A percentile compares a stretch with the other conserved stretches of the same genome.
phyloP scores from a whole-genome alignment of 106 monocot genomes.

The Allium cepa region DNA sequence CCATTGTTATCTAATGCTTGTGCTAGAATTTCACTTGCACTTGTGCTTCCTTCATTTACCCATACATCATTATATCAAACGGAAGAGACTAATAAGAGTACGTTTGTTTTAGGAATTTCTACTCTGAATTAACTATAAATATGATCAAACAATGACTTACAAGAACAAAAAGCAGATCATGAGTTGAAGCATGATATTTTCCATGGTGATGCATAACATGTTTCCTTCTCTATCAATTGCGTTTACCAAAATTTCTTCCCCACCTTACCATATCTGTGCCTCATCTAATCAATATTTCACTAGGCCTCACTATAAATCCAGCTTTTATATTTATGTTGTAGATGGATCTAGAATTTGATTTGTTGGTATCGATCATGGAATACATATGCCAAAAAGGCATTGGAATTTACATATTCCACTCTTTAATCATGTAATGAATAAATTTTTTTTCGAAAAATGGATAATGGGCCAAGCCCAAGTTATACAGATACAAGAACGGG shows the following conservation, averaged over 20 bases:
- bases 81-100: not conserved
- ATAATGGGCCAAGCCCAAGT: too few relatives aligned
- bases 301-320: slow-evolving; percentile 55
- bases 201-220: slow-evolving; percentile 74
- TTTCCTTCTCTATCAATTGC: slow-evolving; percentile 88
- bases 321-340: too few relatives aligned
- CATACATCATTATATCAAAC: slow-evolving; percentile 9
- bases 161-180: slow-evolving; percentile 90
- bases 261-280: slow-evolving; percentile 95
- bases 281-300: slow-evolving; percentile 88
- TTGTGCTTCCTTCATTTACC: slow-evolving; percentile 96
- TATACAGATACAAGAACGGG: too few relatives aligned
- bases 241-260: slow-evolving; percentile 85
- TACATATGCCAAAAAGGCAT: too few relatives aligned
- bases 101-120: not conserved
- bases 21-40: slow-evolving; percentile 96
- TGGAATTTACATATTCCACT: too few relatives aligned
- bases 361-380: too few relatives aligned
- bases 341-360: too few relatives aligned
- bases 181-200: slow-evolving; percentile 79
- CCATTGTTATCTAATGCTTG: slow-evolving; percentile 95
- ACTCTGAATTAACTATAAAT: not conserved
- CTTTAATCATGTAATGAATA: too few relatives aligned
- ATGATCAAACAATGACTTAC: slow-evolving; percentile 29
- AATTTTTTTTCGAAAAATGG: too few relatives aligned